Percentiles rank a stretch among this genome's conserved stretches.
phyloP scores from a whole-genome alignment of 257 asterid species.

The Linderniella brevidens region DNA sequence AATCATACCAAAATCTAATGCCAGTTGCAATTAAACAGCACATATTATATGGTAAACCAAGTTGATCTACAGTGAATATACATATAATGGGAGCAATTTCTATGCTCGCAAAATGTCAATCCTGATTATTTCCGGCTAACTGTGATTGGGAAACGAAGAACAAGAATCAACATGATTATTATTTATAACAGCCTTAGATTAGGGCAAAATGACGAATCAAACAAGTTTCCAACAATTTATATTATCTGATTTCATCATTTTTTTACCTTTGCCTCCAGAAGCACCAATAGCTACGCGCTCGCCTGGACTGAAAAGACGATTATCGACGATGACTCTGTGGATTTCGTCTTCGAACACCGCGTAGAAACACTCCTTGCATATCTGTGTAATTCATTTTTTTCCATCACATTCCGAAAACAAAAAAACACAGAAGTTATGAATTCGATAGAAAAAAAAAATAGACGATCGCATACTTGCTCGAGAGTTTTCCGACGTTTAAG shows the following conservation, averaged over 20 bases:
- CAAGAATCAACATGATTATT: no score
- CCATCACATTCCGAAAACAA: background rate
- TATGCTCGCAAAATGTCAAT: no score
- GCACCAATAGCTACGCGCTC: slow-evolving; percentile 96
- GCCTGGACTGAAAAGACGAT: slow-evolving; percentile 68
- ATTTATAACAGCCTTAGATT: no score
- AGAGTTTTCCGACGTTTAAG: slow-evolving; percentile 93
- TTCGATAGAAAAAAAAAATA: background rate
- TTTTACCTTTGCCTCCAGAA: slow-evolving; percentile 93
- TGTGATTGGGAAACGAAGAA: no score
- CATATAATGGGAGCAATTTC: no score
- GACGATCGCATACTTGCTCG: slow-evolving; percentile 34
- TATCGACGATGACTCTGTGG: slow-evolving; percentile 62
- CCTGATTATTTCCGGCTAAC: no score
- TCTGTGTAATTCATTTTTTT: slow-evolving; percentile 18
- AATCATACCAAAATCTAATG: no score
- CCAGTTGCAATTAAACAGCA: no score
- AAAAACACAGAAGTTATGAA: background rate
- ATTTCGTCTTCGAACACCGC: slow-evolving; percentile 78
- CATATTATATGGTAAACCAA: no score
- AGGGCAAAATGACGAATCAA: no score
- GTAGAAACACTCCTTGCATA: slow-evolving; percentile 88
- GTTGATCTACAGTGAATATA: no score
- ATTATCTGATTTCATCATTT: no score
- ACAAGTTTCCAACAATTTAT: slow-evolving; percentile 1